A percentile compares a stretch with the other conserved stretches of the same genome.
These are phyloP conservation scores for Cryptococcus sp. DNA, from an alignment of 1,284 basidiomycete genomes.

Conservation along the genomic window DNA sequence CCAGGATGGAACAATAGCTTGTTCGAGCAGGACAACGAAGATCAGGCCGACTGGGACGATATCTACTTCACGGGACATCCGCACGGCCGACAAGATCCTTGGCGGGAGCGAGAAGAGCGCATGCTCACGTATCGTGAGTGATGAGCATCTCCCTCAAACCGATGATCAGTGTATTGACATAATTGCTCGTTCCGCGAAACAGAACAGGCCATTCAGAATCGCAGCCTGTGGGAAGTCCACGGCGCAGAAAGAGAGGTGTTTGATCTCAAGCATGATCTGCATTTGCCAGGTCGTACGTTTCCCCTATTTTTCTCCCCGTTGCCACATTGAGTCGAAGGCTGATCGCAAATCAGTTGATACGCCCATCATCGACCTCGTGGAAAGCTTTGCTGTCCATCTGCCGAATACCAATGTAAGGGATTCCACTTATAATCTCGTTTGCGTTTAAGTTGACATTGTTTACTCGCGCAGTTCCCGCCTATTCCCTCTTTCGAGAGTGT, in stretches of 20 bases:
- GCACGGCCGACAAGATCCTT: not conserved
- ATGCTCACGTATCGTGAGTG: not conserved
- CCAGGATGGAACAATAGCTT: too few relatives aligned
- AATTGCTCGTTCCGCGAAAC: too few relatives aligned
- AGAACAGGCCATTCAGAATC: not conserved
- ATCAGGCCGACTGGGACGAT: too few relatives aligned
- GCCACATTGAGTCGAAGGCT: not conserved
- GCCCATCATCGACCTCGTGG: conserved; percentile 9
- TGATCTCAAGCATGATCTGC: not conserved
- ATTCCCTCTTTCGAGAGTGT: conserved; percentile 2
- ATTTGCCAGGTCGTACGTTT: too few relatives aligned
- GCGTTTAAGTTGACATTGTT: not conserved
- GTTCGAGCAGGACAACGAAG: too few relatives aligned
- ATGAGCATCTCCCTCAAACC: not conserved
- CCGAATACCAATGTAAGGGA: conserved; percentile 33
- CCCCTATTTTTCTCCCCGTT: too few relatives aligned
- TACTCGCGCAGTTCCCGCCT: conserved; percentile 21
- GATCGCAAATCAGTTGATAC: not conserved
- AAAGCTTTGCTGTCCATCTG: conserved; percentile 25
- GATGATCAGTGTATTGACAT: too few relatives aligned
- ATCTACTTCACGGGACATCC: too few relatives aligned
- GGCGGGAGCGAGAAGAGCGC: conserved; percentile 1
- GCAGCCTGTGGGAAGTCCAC: not conserved
- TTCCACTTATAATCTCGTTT: not conserved
- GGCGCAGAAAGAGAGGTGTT: not conserved